A percentile compares a stretch with the other conserved stretches of the same genome.
Evolutionary conservation across 106 monocot species (phyloP).

Genomic region (Posidonia australis): DNA sequence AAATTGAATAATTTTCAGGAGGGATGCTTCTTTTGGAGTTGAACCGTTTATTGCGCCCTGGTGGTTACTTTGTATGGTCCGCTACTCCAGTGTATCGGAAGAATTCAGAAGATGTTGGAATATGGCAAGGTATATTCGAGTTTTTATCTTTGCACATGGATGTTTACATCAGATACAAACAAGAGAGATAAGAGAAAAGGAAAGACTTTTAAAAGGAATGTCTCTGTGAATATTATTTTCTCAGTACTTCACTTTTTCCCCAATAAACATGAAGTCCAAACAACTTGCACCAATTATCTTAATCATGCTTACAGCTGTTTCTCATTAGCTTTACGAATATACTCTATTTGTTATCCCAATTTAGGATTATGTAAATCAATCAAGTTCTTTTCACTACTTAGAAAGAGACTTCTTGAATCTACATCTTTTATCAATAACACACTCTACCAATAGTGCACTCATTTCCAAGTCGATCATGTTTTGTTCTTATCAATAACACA

Average conservation of each 20-base stretch:
- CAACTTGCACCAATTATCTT: not conserved
- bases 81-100: slow-evolving; percentile 87
- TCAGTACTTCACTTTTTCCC: not conserved
- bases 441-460: too few relatives aligned
- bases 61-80: slow-evolving; percentile 94
- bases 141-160: not conserved
- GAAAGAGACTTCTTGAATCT: too few relatives aligned
- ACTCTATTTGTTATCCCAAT: too few relatives aligned
- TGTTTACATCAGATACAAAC: too few relatives aligned
- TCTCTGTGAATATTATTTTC: not conserved
- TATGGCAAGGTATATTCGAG: slow-evolving; percentile 55
- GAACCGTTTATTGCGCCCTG: slow-evolving; percentile 81
- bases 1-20: slow-evolving; percentile 28
- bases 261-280: not conserved
- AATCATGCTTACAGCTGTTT: not conserved
- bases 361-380: too few relatives aligned
- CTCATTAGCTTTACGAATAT: not conserved
- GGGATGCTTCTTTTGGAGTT: slow-evolving; percentile 83
- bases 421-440: too few relatives aligned
- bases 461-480: too few relatives aligned
- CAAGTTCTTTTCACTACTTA: too few relatives aligned
- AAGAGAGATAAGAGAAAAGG: too few relatives aligned
- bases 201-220: not conserved
- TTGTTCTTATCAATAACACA: too few relatives aligned
- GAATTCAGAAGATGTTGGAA: slow-evolving; percentile 54